Evolutionary conservation across 345 rosid genomes (phyloP).

Genomic region (Boechera stricta): DNA sequence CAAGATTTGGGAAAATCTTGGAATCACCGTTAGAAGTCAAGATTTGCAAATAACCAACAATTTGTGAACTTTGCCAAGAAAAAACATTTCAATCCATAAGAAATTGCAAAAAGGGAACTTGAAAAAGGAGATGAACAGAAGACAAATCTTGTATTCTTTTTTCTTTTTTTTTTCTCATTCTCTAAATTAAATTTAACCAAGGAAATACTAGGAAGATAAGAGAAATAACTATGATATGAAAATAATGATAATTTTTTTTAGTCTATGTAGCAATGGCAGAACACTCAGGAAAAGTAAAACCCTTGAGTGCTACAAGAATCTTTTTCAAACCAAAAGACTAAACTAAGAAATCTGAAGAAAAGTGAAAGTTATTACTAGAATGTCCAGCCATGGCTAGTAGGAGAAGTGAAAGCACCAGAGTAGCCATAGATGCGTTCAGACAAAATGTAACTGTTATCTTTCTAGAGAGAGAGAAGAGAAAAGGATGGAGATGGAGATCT

Average conservation of each 20-base stretch:
- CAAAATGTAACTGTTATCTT: conserved; percentile 28
- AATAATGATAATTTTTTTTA: neutral
- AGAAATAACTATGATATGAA: neutral
- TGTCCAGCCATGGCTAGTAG: conserved; percentile 55
- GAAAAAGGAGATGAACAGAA: conserved; percentile 10
- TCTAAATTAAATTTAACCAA: neutral
- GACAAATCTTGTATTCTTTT: conserved; percentile 6
- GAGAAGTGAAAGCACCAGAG: conserved; percentile 52
- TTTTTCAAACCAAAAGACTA: conserved; percentile 15
- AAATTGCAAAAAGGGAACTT: too few relatives aligned
- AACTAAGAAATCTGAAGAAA: conserved; percentile 27
- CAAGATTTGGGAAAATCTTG: conserved; percentile 27
- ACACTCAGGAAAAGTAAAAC: conserved; percentile 36
- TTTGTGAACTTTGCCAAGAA: neutral
- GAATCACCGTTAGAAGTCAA: conserved; percentile 10
- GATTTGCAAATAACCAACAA: conserved; percentile 9
- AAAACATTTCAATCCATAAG: neutral
- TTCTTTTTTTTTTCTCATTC: neutral
- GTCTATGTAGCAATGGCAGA: conserved; percentile 18
- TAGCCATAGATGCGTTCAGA: conserved; percentile 51
- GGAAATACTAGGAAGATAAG: neutral
- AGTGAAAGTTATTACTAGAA: conserved; percentile 53
- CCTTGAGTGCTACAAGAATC: conserved; percentile 22
- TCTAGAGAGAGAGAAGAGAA: conserved; percentile 9
- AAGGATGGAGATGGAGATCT: conserved; percentile 24